These are phyloP conservation scores for Tylopilus sp. DNA, from an alignment of 1,284 basidiomycete species.

Conservation along the genomic window DNA sequence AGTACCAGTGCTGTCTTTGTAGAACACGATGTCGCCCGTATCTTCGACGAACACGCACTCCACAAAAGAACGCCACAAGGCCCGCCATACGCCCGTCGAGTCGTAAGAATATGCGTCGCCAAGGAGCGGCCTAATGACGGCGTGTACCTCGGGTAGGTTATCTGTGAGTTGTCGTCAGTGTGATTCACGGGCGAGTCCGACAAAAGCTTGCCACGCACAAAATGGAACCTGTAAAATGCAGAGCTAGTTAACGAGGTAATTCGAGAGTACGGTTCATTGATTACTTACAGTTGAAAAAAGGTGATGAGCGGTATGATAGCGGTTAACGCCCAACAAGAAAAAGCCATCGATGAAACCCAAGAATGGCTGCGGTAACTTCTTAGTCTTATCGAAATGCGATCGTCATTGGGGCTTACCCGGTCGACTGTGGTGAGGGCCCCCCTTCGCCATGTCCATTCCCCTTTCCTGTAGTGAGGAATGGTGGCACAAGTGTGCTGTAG, in stretches of 20 bases:
- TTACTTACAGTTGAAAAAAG: conserved; percentile 8
- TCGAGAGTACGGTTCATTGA: neutral
- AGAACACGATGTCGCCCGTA: conserved; percentile 7
- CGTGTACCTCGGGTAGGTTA: conserved; percentile 8
- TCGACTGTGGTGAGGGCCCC: conserved; percentile 11
- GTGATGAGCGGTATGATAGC: conserved; percentile 11
- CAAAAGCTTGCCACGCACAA: conserved; percentile 2
- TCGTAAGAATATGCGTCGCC: conserved; percentile 11
- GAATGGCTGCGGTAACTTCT: neutral
- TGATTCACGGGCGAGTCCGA: neutral
- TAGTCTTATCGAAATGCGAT: neutral
- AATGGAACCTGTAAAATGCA: conserved; percentile 4
- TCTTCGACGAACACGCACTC: conserved; percentile 14
- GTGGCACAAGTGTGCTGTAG: conserved; percentile 11
- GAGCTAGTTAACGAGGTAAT: neutral
- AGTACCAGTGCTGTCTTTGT: conserved; percentile 5
- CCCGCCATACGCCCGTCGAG: conserved; percentile 12
- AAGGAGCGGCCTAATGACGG: conserved; percentile 7
- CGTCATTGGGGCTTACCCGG: neutral
- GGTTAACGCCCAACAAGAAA: conserved; percentile 8
- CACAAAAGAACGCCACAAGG: conserved; percentile 8
- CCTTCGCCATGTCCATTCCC: conserved; percentile 10
- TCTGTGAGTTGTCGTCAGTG: conserved; percentile 3
- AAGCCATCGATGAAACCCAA: conserved; percentile 7
- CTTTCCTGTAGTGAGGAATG: conserved; percentile 13